Base-by-base conservation (phyloP, 1,139 yeast species). In the Blastobotrys malaysiensis region DNA sequence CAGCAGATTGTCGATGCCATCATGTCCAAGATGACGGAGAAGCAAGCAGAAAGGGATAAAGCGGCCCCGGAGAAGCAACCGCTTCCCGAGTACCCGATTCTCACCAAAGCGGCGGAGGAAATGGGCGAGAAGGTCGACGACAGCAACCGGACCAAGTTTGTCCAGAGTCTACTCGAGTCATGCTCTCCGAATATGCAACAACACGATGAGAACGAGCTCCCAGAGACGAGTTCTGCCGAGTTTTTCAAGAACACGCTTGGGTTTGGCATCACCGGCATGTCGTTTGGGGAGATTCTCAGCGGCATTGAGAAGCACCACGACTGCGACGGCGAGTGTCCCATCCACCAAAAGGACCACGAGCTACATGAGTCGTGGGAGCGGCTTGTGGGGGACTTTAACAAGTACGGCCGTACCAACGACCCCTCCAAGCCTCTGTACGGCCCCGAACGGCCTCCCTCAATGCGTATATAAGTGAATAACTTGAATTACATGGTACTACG, bases 391-490 rank as follows among this genome's bases (percentile, higher is more conserved):
- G 39, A 31, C n/a, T 31, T 31, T 16, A 11, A 31, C 39, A 11
- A 31, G 39, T 31, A 31, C 16, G 39, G 39, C 4, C 14, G 39
- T 3, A n/a, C 39, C 39, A n/a, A n/a, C n/a, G 39, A 31, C 16
- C n/a, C 39, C n/a, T 52, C 53, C 9, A 57, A 52, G 49, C 61
- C 57, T 9, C 52, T 55, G n/a, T 61, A 54, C 54, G 64, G 64
- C 1, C 64, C 64, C 7, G 63, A 59, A 19, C 44, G 61, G 21
- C 64, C 64, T 1, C 64, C 64, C 9, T 46, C 55, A 9, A 54
- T 59, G 61, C 52, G 22, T 24, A 46, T 46, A 31, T 36, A 49
- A 46, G n/a, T n/a, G n/a, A n/a, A n/a, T n/a, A n/a, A n/a, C n/a
- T n/a, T n/a, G n/a, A n/a, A n/a, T n/a, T n/a, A n/a, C n/a, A n/a